Evolutionary conservation across 2,329 filamentous ascomycete genomes (phyloP), one percentile per base, ranked within the genome.

Genomic region (Cladosporium oxysporum): DNA sequence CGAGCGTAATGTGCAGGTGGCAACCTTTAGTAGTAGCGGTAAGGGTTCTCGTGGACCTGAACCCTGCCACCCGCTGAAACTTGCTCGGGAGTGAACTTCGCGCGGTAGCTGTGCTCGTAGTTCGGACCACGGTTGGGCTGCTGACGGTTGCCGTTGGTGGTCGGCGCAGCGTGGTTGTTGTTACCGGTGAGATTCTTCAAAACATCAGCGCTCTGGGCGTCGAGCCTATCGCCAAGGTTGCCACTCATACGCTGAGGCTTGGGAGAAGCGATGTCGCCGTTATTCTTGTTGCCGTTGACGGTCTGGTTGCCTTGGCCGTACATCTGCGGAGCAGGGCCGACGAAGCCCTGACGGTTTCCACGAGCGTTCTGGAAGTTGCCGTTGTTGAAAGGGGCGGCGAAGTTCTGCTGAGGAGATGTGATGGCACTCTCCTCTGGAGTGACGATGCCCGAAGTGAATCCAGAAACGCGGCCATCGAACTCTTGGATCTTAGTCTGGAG

Each of bases 401-500:
- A 58, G 18, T n/a, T 29, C 29, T 61, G 55, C 35, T 50, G 66
- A 44, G 41, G 62, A 21, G 35, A 60, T 21, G 33, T 68, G 59
- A 62, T 41, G 14, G 47, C 63, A 31, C 58, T 55, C 58, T 67
- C 63, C 10, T 65, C 63, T 3, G 63, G 63, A 14, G 63, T 65
- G 14, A 59, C 58, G 26, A 59, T 52, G 26, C 63, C 63, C 21
- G 55, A 66, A n/a, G 61, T 63, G 76, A 77, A 55, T 59, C 76
- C 76, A 66, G 76, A 79, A 60, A 75, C 75, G 58, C 80, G 78
- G 49, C 76, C 76, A 65, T 88, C 85, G 55, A 82, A 80, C 62
- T 85, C 84, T 73, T 84, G 80, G 66, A 99, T 91, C 84, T 98
- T 98, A 76, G 90, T 90, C 76, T 91, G 90, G 73, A 98, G 96